Evolutionary conservation across 148 eudicot species (phyloP).

Genomic region (Polygonum aviculare): DNA sequence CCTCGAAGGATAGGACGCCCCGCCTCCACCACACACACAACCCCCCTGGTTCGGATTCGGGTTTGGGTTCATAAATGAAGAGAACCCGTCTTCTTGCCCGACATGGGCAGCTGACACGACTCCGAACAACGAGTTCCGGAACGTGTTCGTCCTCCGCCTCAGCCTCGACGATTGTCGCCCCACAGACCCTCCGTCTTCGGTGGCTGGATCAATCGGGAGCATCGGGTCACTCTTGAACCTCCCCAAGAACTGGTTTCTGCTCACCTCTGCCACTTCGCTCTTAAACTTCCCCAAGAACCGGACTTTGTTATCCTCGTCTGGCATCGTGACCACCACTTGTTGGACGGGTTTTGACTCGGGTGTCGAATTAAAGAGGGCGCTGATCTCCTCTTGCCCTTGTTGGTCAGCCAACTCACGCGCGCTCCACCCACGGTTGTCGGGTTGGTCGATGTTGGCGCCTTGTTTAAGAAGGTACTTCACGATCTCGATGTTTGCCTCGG

Average conservation of each 20-base stretch:
- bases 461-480: constrained; percentile 48
- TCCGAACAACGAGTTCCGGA: constrained; percentile 75
- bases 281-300: constrained; percentile 39
- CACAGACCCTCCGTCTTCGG: constrained; percentile 16
- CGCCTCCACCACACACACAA: not conserved
- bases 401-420: constrained; percentile 63
- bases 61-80: constrained; percentile 14
- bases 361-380: constrained; percentile 34
- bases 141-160: constrained; percentile 49
- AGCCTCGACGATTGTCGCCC: constrained; percentile 19
- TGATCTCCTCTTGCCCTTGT: constrained; percentile 64
- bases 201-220: not conserved
- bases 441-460: constrained; percentile 45
- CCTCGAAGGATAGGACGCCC: constrained; percentile 15
- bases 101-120: constrained; percentile 52
- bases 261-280: constrained; percentile 36
- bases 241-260: constrained; percentile 27
- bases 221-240: constrained; percentile 54
- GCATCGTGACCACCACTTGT: constrained; percentile 11
- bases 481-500: constrained; percentile 53
- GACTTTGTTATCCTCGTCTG: constrained; percentile 19
- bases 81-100: constrained; percentile 23
- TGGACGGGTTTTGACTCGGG: constrained; percentile 20
- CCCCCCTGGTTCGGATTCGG: constrained; percentile 1
- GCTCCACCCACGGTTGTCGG: constrained; percentile 51